Percentiles rank a stretch among this genome's conserved stretches.
Conservation (phyloP, 306 rosid genomes). For the Comarum palustre region DNA sequence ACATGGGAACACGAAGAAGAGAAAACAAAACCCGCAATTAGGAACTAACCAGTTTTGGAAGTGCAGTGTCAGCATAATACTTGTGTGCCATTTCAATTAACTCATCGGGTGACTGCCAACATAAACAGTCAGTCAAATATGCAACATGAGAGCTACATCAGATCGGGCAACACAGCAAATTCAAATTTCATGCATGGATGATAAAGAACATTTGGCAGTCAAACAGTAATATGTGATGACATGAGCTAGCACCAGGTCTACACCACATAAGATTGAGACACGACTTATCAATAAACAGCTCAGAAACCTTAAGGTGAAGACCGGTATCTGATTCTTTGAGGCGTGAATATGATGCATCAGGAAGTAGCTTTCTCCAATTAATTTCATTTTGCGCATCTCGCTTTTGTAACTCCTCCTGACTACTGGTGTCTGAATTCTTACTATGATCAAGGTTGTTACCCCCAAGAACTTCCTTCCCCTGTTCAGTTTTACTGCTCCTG, state of each 20-base stretch:
- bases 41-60: slow-evolving; percentile 89
- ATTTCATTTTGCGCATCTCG: slow-evolving; percentile 65
- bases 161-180: background rate
- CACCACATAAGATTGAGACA: slow-evolving; percentile 5
- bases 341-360: slow-evolving; percentile 78
- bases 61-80: slow-evolving; percentile 84
- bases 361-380: slow-evolving; percentile 70
- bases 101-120: slow-evolving; percentile 82
- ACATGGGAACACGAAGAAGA: slow-evolving; percentile 9
- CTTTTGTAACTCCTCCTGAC: slow-evolving; percentile 58
- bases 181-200: background rate
- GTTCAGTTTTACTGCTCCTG: slow-evolving; percentile 58
- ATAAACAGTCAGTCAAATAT: slow-evolving; percentile 17
- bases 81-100: slow-evolving; percentile 88
- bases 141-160: slow-evolving; percentile 22
- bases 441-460: slow-evolving; percentile 36
- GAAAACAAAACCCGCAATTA: background rate
- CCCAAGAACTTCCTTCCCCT: slow-evolving; percentile 47
- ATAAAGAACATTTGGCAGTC: background rate
- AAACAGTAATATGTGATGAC: background rate
- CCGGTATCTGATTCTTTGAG: slow-evolving; percentile 91
- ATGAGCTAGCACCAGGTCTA: slow-evolving; percentile 3
- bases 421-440: slow-evolving; percentile 45
- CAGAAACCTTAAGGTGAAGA: slow-evolving; percentile 75
- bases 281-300: slow-evolving; percentile 14